A percentile compares a stretch with the other conserved stretches of the same genome.
phyloP scores from a whole-genome alignment of 2,329 filamentous ascomycete species.

The Pezicula radicicola region DNA sequence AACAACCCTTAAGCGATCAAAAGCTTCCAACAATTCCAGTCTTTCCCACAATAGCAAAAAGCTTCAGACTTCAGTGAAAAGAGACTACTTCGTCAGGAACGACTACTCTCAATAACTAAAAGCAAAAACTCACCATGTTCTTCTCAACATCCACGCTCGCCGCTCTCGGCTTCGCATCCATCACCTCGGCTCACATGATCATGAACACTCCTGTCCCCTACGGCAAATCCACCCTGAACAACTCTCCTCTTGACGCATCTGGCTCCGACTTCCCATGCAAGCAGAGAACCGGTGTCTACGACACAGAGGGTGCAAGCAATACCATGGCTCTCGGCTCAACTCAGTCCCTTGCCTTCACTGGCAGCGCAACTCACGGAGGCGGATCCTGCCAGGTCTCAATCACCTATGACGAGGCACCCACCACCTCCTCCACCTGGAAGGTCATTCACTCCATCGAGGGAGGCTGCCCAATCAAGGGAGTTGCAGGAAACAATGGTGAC shows the following conservation, averaged over 20 bases:
- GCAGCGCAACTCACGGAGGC: conserved; percentile 79
- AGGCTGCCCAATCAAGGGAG: conserved; percentile 69
- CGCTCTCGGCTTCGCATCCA: conserved; percentile 53
- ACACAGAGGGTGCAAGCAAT: conserved; percentile 48
- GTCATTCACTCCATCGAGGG: conserved; percentile 88
- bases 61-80: background rate
- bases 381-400: conserved; percentile 89
- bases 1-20: background rate
- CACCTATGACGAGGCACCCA: conserved; percentile 72
- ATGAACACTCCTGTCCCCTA: conserved; percentile 70
- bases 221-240: conserved; percentile 45
- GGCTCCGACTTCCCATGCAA: conserved; percentile 86
- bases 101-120: conserved; percentile 9
- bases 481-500: conserved; percentile 54
- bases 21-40: background rate
- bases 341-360: conserved; percentile 63
- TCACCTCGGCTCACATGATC: conserved; percentile 71
- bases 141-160: conserved; percentile 50
- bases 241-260: conserved; percentile 57
- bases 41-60: background rate
- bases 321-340: conserved; percentile 60
- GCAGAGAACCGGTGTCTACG: conserved; percentile 43
- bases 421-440: conserved; percentile 69
- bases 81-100: conserved; percentile 23
- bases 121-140: conserved; percentile 33